Percentiles rank a stretch among this genome's conserved stretches.
Evolutionary conservation across 164 flowering plant species (phyloP).

Genomic region (Stephania cephalantha): DNA sequence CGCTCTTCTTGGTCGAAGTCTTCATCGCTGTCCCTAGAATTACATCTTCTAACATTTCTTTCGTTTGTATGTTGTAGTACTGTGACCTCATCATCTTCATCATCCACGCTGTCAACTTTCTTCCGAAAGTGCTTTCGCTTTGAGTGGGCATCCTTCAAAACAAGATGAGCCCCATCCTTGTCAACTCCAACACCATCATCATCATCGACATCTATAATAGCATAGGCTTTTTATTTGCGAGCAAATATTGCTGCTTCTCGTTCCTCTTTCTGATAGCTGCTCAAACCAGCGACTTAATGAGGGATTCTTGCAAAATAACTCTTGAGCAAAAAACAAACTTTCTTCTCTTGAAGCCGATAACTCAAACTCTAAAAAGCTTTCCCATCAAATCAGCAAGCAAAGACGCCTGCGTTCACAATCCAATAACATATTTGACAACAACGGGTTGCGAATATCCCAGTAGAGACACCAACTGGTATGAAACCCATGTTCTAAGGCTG

Average conservation of each 20-base stretch:
- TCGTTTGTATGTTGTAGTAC: constrained; percentile 23
- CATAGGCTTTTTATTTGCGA: constrained; percentile 60
- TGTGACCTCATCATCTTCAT: constrained; percentile 62
- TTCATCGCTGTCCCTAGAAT: constrained; percentile 26
- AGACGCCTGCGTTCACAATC: too few species aligned
- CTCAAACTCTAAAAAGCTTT: too few species aligned
- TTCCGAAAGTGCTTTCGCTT: constrained; percentile 61
- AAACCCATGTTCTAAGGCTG: too few species aligned
- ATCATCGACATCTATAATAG: constrained; percentile 71
- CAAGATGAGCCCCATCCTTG: constrained; percentile 11
- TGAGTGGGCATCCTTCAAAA: constrained; percentile 28
- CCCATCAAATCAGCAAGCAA: too few species aligned
- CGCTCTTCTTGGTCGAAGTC: constrained; percentile 23
- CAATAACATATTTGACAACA: too few species aligned
- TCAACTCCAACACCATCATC: constrained; percentile 65
- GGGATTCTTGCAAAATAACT: constrained; percentile 45
- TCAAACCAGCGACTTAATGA: constrained; percentile 48
- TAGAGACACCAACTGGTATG: too few species aligned
- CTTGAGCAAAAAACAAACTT: too few species aligned
- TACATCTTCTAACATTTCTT: constrained; percentile 43
- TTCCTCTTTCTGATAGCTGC: constrained; percentile 70
- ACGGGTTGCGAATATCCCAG: too few species aligned
- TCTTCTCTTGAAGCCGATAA: too few species aligned
- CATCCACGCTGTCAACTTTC: constrained; percentile 52
- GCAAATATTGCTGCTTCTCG: constrained; percentile 77